phyloP scores from a whole-genome alignment of 371 early-diverging fungal genomes.

The Mucor velutinosus region DNA sequence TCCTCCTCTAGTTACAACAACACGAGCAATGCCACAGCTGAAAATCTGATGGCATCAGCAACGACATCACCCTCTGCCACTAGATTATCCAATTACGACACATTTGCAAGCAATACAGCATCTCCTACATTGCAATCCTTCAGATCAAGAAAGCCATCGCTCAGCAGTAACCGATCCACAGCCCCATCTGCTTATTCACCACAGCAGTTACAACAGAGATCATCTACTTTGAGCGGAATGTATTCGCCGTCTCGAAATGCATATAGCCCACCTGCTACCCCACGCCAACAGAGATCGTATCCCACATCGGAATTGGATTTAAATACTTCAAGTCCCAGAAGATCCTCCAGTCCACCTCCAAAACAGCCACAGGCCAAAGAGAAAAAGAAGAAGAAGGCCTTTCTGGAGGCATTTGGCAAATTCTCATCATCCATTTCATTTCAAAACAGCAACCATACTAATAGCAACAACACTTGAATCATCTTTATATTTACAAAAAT shows the following conservation, averaged over 20 bases:
- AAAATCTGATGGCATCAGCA: not conserved
- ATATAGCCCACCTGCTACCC: constrained; percentile 21
- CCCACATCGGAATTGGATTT: constrained; percentile 13
- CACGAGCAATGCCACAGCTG: constrained; percentile 8
- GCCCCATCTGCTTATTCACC: not conserved
- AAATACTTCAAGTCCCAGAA: constrained; percentile 6
- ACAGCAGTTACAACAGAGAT: not conserved
- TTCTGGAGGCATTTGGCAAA: constrained; percentile 42
- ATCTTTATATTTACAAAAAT: not conserved
- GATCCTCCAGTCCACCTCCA: constrained; percentile 17
- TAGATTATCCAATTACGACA: not conserved
- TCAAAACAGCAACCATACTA: constrained; percentile 12
- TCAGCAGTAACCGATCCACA: constrained; percentile 1
- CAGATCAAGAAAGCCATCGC: constrained; percentile 14
- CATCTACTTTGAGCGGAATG: not conserved
- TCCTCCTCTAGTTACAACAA: constrained; percentile 24
- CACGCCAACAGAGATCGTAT: constrained; percentile 14
- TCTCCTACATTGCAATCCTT: constrained; percentile 18
- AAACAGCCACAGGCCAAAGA: constrained; percentile 13
- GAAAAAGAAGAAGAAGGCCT: constrained; percentile 42
- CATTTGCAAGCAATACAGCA: constrained; percentile 9
- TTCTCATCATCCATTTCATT: constrained; percentile 34
- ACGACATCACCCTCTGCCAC: not conserved
- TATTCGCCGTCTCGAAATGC: not conserved
- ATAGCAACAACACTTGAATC: not conserved